These are phyloP conservation scores for Lactarius sp. DNA, from an alignment of 768 basidiomycete species.

Conservation along the genomic window DNA sequence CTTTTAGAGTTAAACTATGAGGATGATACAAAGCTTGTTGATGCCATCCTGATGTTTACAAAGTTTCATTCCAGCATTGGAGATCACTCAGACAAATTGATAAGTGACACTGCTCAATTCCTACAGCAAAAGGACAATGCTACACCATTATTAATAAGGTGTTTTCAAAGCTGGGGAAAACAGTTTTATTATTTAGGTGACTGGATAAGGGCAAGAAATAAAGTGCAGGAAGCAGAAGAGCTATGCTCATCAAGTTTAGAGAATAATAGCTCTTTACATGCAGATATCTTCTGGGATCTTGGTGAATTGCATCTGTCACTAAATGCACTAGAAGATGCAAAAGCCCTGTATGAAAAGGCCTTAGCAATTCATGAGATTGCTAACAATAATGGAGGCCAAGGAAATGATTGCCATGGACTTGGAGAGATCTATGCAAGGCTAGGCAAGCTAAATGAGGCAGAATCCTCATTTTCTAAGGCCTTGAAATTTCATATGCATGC, in stretches of 20 bases:
- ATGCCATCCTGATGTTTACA: not conserved
- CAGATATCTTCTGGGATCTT: not conserved
- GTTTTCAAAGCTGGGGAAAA: not conserved
- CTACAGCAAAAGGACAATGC: not conserved
- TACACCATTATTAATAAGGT: not conserved
- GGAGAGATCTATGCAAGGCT: not conserved
- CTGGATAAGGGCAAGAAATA: not conserved
- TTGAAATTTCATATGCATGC: not conserved
- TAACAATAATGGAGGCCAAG: not conserved
- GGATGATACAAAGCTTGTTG: not conserved
- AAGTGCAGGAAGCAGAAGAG: not conserved
- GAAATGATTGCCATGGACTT: not conserved
- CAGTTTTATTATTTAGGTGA: not conserved
- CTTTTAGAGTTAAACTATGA: not conserved
- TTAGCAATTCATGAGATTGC: not conserved
- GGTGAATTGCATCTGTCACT: not conserved
- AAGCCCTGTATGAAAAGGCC: not conserved
- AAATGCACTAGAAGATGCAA: not conserved
- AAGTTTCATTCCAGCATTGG: not conserved
- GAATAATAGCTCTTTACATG: not conserved
- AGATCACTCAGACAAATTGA: not conserved
- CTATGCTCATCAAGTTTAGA: not conserved
- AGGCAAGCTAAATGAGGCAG: not conserved
- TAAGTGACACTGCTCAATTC: not conserved
- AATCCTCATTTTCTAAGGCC: no score